phyloP scores from a whole-genome alignment of 140 eudicot genomes.

The Bidens hawaiensis region DNA sequence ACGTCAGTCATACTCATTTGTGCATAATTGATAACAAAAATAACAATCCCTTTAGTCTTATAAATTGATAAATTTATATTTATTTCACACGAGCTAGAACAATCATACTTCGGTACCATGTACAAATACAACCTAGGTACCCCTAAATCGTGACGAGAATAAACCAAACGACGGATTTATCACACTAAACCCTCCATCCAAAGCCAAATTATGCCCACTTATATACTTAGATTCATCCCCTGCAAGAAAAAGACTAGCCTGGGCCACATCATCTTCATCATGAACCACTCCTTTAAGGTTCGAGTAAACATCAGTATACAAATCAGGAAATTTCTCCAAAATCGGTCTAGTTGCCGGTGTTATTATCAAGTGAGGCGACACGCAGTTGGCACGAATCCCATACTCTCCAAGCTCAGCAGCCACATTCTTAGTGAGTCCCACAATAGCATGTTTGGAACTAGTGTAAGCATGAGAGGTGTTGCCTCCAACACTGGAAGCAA shows the following conservation, averaged over 20 bases:
- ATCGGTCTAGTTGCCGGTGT: background rate
- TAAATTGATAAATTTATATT: too few species aligned
- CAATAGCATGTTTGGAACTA: conserved; percentile 40
- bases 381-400: conserved; percentile 15
- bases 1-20: too few species aligned
- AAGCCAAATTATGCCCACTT: conserved; percentile 13
- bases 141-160: too few species aligned
- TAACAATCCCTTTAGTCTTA: too few species aligned
- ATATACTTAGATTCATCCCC: conserved; percentile 17
- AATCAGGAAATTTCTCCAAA: background rate
- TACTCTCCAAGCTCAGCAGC: conserved; percentile 5
- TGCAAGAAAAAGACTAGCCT: conserved; percentile 15
- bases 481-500: conserved; percentile 14
- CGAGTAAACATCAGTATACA: background rate
- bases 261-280: conserved; percentile 5
- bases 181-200: conserved; percentile 23
- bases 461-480: conserved; percentile 25
- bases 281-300: conserved; percentile 7
- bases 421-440: conserved; percentile 32
- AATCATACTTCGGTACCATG: too few species aligned
- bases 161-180: conserved; percentile 20
- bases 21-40: too few species aligned
- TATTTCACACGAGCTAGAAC: too few species aligned
- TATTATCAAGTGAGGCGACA: conserved; percentile 12
- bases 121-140: too few species aligned